A percentile compares a stretch with the other conserved stretches of the same genome.
phyloP scores from a whole-genome alignment of 768 basidiomycete species.

The Lentinula detonsa region DNA sequence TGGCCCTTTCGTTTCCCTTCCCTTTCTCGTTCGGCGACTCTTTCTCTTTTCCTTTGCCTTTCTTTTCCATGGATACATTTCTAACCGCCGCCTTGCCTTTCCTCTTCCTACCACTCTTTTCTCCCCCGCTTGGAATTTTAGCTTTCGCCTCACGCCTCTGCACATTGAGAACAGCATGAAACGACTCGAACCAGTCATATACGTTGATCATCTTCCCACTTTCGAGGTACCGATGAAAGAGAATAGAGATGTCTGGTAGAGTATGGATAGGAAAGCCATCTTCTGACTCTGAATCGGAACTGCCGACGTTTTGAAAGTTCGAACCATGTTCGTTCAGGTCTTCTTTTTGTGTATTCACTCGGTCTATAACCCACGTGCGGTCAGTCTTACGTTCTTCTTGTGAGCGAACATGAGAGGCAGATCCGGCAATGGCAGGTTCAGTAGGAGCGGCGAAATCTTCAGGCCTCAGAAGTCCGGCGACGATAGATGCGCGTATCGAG shows the following conservation, averaged over 20 bases:
- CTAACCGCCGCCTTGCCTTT: background rate
- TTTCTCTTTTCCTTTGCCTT: background rate
- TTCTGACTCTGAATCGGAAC: slow-evolving; percentile 3
- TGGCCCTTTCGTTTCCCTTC: slow-evolving; percentile 21
- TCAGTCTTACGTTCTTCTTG: background rate
- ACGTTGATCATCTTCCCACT: slow-evolving; percentile 81
- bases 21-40: slow-evolving; percentile 15
- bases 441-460: slow-evolving; percentile 33
- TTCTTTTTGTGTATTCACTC: background rate
- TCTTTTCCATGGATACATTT: slow-evolving; percentile 2
- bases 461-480: slow-evolving; percentile 58
- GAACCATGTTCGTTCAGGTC: background rate
- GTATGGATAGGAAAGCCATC: slow-evolving; percentile 35
- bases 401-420: background rate
- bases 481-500: slow-evolving; percentile 52
- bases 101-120: background rate
- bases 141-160: slow-evolving; percentile 30
- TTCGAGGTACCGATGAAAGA: slow-evolving; percentile 72
- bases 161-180: slow-evolving; percentile 57
- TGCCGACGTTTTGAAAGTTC: background rate
- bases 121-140: slow-evolving; percentile 7
- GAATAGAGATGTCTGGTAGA: slow-evolving; percentile 69
- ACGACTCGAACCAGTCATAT: slow-evolving; percentile 85
- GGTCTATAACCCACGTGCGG: too few relatives aligned
- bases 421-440: background rate